Base-by-base conservation (phyloP, 257 asterid genomes). In the Forsythia suspensa region DNA sequence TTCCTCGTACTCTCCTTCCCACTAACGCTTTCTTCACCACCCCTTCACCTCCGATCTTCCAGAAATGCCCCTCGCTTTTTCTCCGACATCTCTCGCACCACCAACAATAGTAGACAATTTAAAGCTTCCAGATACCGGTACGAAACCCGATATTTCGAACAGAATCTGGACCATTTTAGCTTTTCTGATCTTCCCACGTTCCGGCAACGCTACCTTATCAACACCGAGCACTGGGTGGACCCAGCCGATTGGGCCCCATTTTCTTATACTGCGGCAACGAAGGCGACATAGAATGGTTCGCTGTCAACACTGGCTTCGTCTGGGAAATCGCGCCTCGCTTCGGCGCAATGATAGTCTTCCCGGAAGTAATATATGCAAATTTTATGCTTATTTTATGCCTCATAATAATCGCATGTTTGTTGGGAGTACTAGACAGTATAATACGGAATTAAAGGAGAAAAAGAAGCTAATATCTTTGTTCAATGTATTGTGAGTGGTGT, bases 201-300 rank as follows among this genome's bases (percentile, higher is more conserved):
- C 82, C 88, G 85, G 2, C 98, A 95, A 80, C 96, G 94, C 43
- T 95, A 91, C 81, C 92, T 95, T 4, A 90, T 92, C 81, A 95
- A 83, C 84, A 87, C 91, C 36, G 85, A 91, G 8, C 81, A 93
- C 81, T 95, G 98, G 98, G 42, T 82, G 66, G 98, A 95, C 37
- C 89, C 97, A 76, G 79, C 34, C 73, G 77, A 0, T 43, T 55
- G 73, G 96, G 86, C 10, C 98, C 98, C 63, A 91, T 95, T 75
- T 91, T 95, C 89, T 74, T 95, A 80, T 95, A 93, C 90, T 93
- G 98, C 76, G 98, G 98, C 24, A 95, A 95, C 29, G 98, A 95
- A 87, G 98, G 98, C 8, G 89, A 93, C 44, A 95, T 95, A 43
- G 98, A 91, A 75, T 95, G 98, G 98, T 95, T 95, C 74, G 98